Base-by-base conservation (phyloP, 257 asterid species). In the Rehmannia glutinosa region DNA sequence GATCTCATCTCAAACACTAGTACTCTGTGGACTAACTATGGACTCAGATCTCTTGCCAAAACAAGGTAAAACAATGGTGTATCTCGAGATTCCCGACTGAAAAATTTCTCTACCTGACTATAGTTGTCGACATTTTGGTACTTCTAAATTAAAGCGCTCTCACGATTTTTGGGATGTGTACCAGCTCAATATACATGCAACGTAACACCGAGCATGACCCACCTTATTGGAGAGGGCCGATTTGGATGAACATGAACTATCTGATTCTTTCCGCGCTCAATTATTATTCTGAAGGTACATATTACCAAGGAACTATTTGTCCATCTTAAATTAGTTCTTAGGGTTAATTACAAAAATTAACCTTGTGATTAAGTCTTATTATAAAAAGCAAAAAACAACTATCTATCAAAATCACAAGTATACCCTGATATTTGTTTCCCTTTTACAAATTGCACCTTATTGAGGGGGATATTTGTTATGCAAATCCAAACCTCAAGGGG, bases 231-330 rank as follows among this genome's bases (percentile, higher is more conserved):
- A 91, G 99, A 79, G 99, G 99, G 32, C 86, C 97, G 45, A 85
- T 94, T 65, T 94, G 97, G 99, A 94, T 94, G 92, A 92, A 91
- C 84, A 88, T 94, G 88, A 94, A 94, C 77, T 94, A 94, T 58
- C 50, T 85, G 95, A 82, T 89, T 77, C 97, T 94, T 60, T 89
- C 97, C 2, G 81, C 99, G 6, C 96, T 94, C 53, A 78, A 87
- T 66, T 77, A 88, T 76, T 94, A 88, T 76, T 85, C 97, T n/a
- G 70, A 77, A 80, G 97, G 99, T 94, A 81, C 38, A 27, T 39
- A 23, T 38, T 3, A 21, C 42, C 13, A 17, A 49, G 8, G n/a
- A 16, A 43, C 10, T 1, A 13, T 27, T 10, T 3, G 41, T 24
- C 66, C 54, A 24, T 52, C 32, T 3, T 8, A 1, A 33, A 17